Percentiles rank a stretch among this genome's conserved stretches.
Evolutionary conservation across 2,329 filamentous ascomycete genomes (phyloP).

Genomic region (Dactylellina leptospora): DNA sequence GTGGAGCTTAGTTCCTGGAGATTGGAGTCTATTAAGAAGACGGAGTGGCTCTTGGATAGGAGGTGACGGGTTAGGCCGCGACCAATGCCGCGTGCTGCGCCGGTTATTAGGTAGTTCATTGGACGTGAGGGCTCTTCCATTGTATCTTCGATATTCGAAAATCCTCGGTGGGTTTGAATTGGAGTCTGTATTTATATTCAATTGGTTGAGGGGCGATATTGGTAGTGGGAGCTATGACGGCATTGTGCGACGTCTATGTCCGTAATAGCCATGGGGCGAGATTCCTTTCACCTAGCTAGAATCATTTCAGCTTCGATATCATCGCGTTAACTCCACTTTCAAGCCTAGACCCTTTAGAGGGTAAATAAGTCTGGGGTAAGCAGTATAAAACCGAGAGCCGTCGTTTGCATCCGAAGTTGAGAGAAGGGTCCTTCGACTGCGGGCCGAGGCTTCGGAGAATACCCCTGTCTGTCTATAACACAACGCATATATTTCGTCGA

Average conservation of each 20-base stretch:
- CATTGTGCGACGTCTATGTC: too few relatives aligned
- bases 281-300: too few relatives aligned
- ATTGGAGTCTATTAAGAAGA: slow-evolving; percentile 37
- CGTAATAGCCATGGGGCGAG: too few relatives aligned
- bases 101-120: slow-evolving; percentile 60
- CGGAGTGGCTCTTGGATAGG: slow-evolving; percentile 55
- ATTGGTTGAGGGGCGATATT: too few relatives aligned
- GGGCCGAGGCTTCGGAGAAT: slow-evolving; percentile 47
- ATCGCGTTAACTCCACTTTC: too few relatives aligned
- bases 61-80: slow-evolving; percentile 60
- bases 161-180: too few relatives aligned
- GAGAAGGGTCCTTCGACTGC: background rate
- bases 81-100: slow-evolving; percentile 60
- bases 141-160: background rate
- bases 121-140: background rate
- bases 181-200: too few relatives aligned
- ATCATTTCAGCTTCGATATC: too few relatives aligned
- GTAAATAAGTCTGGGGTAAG: too few relatives aligned
- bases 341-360: too few relatives aligned
- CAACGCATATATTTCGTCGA: slow-evolving; percentile 14
- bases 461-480: slow-evolving; percentile 3
- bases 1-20: slow-evolving; percentile 22
- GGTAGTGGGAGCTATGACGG: too few relatives aligned
- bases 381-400: too few relatives aligned
- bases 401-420: slow-evolving; percentile 27